Evolutionary conservation across 2,329 filamentous ascomycete genomes (phyloP).

Genomic region (Myriosclerotinia curreyana): DNA sequence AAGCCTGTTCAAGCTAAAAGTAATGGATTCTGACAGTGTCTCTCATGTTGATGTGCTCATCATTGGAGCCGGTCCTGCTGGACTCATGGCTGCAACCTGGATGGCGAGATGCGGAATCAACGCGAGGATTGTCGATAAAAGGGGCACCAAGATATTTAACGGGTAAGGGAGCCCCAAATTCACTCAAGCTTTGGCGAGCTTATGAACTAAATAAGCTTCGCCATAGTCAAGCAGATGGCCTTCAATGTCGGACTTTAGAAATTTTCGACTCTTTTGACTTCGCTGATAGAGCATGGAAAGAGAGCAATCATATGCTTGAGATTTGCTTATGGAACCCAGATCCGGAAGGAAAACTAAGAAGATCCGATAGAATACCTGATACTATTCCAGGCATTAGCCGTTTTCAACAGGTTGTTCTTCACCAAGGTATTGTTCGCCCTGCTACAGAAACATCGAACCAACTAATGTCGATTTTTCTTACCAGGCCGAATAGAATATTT

Average conservation of each 20-base stretch:
- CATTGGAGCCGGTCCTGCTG: slow-evolving; percentile 50
- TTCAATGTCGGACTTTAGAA: slow-evolving; percentile 59
- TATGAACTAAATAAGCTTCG: background rate
- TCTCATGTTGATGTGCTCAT: slow-evolving; percentile 47
- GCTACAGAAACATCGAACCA: background rate
- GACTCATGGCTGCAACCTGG: slow-evolving; percentile 50
- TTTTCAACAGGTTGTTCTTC: slow-evolving; percentile 64
- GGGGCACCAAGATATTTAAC: slow-evolving; percentile 39
- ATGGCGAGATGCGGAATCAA: slow-evolving; percentile 49
- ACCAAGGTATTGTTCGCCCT: slow-evolving; percentile 52
- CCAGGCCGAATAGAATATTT: slow-evolving; percentile 60
- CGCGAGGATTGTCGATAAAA: slow-evolving; percentile 49
- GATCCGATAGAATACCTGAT: slow-evolving; percentile 60
- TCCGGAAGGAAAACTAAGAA: slow-evolving; percentile 52
- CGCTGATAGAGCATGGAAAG: slow-evolving; percentile 60
- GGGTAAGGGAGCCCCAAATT: slow-evolving; percentile 22
- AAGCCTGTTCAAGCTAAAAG: background rate
- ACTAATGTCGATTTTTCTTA: background rate
- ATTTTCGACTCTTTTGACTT: slow-evolving; percentile 73
- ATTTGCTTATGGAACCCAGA: slow-evolving; percentile 62
- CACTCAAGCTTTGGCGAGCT: background rate
- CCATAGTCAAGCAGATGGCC: slow-evolving; percentile 59
- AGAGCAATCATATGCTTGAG: slow-evolving; percentile 67
- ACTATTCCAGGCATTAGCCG: slow-evolving; percentile 59
- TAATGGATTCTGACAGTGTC: background rate